Percentiles rank a stretch among this genome's conserved stretches.
Evolutionary conservation across 1,284 basidiomycete genomes (phyloP).

Genomic region (Malassezia nana): DNA sequence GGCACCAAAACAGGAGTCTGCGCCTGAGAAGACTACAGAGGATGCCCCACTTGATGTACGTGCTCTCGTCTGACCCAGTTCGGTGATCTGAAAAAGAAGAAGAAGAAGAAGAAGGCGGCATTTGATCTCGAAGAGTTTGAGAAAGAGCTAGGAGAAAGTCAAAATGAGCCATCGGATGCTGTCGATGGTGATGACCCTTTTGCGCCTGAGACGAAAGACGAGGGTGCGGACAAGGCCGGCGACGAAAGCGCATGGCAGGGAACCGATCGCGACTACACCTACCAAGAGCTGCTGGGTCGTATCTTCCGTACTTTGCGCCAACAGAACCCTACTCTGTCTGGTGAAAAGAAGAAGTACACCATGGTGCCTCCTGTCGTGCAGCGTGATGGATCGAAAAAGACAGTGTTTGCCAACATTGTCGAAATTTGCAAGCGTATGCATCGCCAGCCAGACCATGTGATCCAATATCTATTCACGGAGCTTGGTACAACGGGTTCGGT

Average conservation of each 20-base stretch:
- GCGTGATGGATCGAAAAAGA: constrained; percentile 89
- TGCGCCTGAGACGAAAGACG: constrained; percentile 23
- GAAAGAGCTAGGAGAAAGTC: constrained; percentile 52
- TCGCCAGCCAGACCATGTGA: constrained; percentile 96
- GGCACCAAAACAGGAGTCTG: constrained; percentile 23
- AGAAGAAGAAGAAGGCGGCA: constrained; percentile 47
- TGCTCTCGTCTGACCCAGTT: constrained; percentile 41
- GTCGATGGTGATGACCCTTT: constrained; percentile 47
- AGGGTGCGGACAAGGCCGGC: constrained; percentile 21
- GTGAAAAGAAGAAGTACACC: constrained; percentile 76
- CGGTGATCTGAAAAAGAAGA: constrained; percentile 55
- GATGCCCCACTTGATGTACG: constrained; percentile 42
- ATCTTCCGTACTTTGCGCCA: constrained; percentile 86
- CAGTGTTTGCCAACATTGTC: constrained; percentile 87
- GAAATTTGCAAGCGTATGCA: constrained; percentile 99
- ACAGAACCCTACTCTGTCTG: constrained; percentile 77
- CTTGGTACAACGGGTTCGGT: constrained; percentile 95
- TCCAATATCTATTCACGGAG: constrained; percentile 93
- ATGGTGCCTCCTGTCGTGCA: constrained; percentile 92
- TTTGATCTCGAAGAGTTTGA: constrained; percentile 49
- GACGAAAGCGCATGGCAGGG: constrained; percentile 60
- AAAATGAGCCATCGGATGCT: constrained; percentile 52
- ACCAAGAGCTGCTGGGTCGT: constrained; percentile 84
- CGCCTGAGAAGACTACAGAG: not conserved
- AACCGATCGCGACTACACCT: constrained; percentile 86